Base-by-base conservation (phyloP, 768 basidiomycete genomes). In the Hydnomerulius pinastri region DNA sequence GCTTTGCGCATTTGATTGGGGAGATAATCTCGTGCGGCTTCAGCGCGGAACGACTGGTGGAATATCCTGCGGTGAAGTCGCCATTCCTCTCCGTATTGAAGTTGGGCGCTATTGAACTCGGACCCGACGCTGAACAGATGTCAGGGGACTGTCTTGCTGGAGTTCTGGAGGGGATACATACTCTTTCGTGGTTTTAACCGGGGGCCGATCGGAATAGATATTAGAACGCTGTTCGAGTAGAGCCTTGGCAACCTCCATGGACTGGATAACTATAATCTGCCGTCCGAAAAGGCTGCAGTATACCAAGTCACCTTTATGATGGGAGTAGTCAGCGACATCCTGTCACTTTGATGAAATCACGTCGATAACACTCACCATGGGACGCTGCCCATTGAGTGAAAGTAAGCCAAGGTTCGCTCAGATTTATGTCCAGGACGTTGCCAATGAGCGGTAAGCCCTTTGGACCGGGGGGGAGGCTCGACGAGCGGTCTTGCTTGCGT, bases 141-240 rank as follows among this genome's bases (percentile, higher is more conserved):
- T 59, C 30, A 54, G 48, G 49, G 21, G 17, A 10, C 25, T 27
- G 27, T 35, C 17, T 37, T 2, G 28, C n/a, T 6, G n/a, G 18
- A n/a, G 30, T 37, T n/a, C 17, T 38, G 13, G 2, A 25, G n/a
- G 21, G 21, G n/a, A 12, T 13, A 20, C 64, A 15, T 41, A 63
- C 66, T 68, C 65, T 47, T 63, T 54, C 4, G 50, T 54, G 21
- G 52, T 56, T 27, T 54, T 65, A 21, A 71, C 58, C 8, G 61
- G 58, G 2, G 73, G 74, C 17, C 75, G 56, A 51, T 70, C 74
- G 10, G 73, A 74, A 46, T 75, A 76, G 43, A 62, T 54, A 9
- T 51, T 56, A 24, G 69, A 65, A 18, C 72, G 69, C 44, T 68
- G 67, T 18, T 76, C 69, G 17, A 76, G 55, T 1, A 75, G 56